phyloP scores from a whole-genome alignment of 1,284 basidiomycete species.

The Ustilago bromivora region DNA sequence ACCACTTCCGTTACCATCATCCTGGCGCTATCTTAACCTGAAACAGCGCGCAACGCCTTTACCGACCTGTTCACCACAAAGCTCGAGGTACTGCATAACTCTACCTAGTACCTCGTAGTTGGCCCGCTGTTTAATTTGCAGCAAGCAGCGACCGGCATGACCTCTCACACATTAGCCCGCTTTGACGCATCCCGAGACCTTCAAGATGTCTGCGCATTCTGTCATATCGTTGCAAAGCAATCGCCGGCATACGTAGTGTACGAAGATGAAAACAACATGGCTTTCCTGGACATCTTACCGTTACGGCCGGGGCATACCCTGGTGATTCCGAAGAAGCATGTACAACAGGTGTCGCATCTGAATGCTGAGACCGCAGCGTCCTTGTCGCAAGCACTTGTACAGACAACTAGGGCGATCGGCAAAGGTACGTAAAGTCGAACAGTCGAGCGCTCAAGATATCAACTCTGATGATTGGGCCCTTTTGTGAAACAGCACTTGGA shows the following conservation, averaged over 20 bases:
- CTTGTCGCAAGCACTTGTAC: constrained; percentile 40
- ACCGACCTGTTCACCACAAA: not conserved
- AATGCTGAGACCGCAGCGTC: constrained; percentile 26
- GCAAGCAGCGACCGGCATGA: constrained; percentile 15
- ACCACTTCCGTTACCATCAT: constrained; percentile 1
- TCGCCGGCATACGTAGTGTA: constrained; percentile 44
- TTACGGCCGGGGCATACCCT: constrained; percentile 73
- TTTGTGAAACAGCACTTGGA: constrained; percentile 33
- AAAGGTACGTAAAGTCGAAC: constrained; percentile 30
- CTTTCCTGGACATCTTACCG: constrained; percentile 81
- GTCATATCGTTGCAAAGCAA: constrained; percentile 29
- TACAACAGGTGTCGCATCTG: constrained; percentile 26
- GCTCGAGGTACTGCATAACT: not conserved
- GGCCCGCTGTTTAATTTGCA: not conserved
- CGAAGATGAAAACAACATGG: constrained; percentile 75
- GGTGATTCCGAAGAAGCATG: constrained; percentile 52
- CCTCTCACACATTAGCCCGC: constrained; percentile 43
- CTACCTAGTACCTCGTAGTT: not conserved
- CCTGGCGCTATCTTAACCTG: not conserved
- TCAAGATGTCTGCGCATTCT: constrained; percentile 48
- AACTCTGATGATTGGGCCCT: not conserved
- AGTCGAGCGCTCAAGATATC: not conserved
- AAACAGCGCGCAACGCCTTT: not conserved
- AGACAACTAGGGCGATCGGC: constrained; percentile 43
- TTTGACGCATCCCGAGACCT: constrained; percentile 38